Evolutionary conservation across 2,329 filamentous ascomycete species (phyloP).

Genomic region (Falciphora oryzae): DNA sequence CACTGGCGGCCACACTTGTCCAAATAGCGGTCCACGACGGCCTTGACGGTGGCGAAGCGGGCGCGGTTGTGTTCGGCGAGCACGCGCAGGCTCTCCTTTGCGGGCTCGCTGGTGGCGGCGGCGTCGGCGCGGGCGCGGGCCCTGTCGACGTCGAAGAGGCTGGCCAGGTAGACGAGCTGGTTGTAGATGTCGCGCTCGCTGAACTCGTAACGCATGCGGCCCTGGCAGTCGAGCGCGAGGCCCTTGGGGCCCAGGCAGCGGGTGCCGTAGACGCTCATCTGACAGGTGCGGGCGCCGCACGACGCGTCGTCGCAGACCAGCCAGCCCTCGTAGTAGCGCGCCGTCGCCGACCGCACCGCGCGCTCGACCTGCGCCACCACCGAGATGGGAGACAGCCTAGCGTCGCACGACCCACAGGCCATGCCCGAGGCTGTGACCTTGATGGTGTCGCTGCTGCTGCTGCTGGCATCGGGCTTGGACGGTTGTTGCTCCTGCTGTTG

Average conservation of each 20-base stretch:
- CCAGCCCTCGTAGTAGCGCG: slow-evolving; percentile 88
- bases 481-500: not conserved
- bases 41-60: slow-evolving; percentile 70
- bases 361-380: slow-evolving; percentile 83
- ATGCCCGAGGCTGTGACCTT: slow-evolving; percentile 70
- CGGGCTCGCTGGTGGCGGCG: slow-evolving; percentile 28
- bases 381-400: slow-evolving; percentile 61
- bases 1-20: slow-evolving; percentile 87
- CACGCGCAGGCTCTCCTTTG: slow-evolving; percentile 55
- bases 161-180: slow-evolving; percentile 82
- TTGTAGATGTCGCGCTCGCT: slow-evolving; percentile 90
- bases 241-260: slow-evolving; percentile 85
- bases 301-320: slow-evolving; percentile 84
- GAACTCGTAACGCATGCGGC: slow-evolving; percentile 84
- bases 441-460: not conserved
- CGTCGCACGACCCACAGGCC: slow-evolving; percentile 63
- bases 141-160: slow-evolving; percentile 85
- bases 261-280: slow-evolving; percentile 88
- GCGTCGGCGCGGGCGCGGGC: slow-evolving; percentile 49
- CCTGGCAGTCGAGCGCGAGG: slow-evolving; percentile 75
- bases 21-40: slow-evolving; percentile 74
- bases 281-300: slow-evolving; percentile 80
- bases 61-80: slow-evolving; percentile 77
- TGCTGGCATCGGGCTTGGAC: not conserved
- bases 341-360: slow-evolving; percentile 70